Base-by-base conservation (phyloP, 208 protist genomes). In the Leishmania mexicana region DNA sequence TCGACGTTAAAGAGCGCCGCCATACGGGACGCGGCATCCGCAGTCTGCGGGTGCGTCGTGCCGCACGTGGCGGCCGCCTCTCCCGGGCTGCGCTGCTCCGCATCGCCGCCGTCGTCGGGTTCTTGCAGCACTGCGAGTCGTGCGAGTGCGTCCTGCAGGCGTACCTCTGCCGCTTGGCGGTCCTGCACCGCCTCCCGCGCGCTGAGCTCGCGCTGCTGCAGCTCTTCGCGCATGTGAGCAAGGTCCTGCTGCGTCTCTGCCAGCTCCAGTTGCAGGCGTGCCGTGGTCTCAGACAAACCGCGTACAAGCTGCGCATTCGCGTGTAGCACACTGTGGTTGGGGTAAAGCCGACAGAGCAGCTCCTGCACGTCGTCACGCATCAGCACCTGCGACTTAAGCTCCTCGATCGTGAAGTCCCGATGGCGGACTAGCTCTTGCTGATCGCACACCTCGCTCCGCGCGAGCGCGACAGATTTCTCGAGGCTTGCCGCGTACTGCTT, bases 261-360 rank as follows among this genome's bases (percentile, higher is more conserved):
- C 84, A 85, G 57, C 74, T 81, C 74, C 60, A 81, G 7, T 76
- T 88, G 76, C 67, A 88, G 75, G 38, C 54, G 65, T 15, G 78
- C 62, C 35, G 73, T 77, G 6, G 78, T 58, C 21, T 79, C 53
- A 40, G 54, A 81, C 62, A 85, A 72, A 11, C 38, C 49, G 28
- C 21, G 81, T 70, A 85, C 81, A 24, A 83, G 75, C 53, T 79
- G 80, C 45, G 77, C 81, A 72, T 84, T 85, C 68, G 90, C 88
- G 17, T 67, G 81, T 54, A 94, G 79, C 13, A 85, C 87, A 76
- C 79, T 86, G 78, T 95, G 79, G 79, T 77, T 86, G 21, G 92
- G 92, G 82, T 91, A 96, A 40, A 96, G 86, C 8, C 81, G 62
- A 45, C 81, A 81, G 28, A 96, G 83, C n/a, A 92, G 75, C 19